Percentiles rank a stretch among this genome's conserved stretches.
phyloP scores from a whole-genome alignment of 1,284 basidiomycete genomes.

The Veloporphyrellus conicus region DNA sequence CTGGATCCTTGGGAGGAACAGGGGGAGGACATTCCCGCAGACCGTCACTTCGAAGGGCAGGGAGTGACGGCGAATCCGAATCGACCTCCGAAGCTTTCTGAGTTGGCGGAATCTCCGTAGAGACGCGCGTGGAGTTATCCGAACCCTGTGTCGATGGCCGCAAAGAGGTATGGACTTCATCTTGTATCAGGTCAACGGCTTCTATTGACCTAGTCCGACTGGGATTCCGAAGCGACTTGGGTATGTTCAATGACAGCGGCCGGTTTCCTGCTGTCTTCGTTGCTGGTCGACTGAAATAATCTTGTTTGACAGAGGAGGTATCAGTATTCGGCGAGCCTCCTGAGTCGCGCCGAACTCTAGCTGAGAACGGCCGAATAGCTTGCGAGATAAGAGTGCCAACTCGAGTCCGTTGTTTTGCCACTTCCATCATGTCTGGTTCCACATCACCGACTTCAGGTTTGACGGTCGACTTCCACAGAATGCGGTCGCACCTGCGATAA shows the following conservation, averaged over 20 bases:
- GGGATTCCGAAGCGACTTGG: conserved; percentile 18
- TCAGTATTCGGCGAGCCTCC: conserved; percentile 35
- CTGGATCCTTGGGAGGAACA: conserved; percentile 34
- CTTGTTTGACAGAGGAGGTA: conserved; percentile 17
- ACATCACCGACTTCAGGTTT: conserved; percentile 39
- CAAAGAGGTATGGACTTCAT: conserved; percentile 3
- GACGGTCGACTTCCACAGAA: conserved; percentile 72
- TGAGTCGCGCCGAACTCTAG: conserved; percentile 42
- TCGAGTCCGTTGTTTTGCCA: conserved; percentile 39
- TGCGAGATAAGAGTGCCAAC: conserved; percentile 53
- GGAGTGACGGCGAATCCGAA: conserved; percentile 10
- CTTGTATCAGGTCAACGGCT: conserved; percentile 7
- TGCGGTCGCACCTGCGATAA: conserved; percentile 65
- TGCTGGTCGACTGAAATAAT: conserved; percentile 20
- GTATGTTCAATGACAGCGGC: conserved; percentile 24
- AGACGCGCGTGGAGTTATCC: conserved; percentile 17
- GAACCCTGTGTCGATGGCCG: conserved; percentile 15
- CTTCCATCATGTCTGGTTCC: conserved; percentile 37
- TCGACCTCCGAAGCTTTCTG: conserved; percentile 3
- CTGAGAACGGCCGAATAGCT: conserved; percentile 48
- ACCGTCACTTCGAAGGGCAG: conserved; percentile 14
- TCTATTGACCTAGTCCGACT: conserved; percentile 21
- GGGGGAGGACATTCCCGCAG: conserved; percentile 21
- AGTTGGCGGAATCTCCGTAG: conserved; percentile 7
- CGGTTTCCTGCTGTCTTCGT: conserved; percentile 14